Percentiles rank a stretch among this genome's conserved stretches.
Evolutionary conservation across 305 asterid species (phyloP).

Genomic region (Solanum chacoense): DNA sequence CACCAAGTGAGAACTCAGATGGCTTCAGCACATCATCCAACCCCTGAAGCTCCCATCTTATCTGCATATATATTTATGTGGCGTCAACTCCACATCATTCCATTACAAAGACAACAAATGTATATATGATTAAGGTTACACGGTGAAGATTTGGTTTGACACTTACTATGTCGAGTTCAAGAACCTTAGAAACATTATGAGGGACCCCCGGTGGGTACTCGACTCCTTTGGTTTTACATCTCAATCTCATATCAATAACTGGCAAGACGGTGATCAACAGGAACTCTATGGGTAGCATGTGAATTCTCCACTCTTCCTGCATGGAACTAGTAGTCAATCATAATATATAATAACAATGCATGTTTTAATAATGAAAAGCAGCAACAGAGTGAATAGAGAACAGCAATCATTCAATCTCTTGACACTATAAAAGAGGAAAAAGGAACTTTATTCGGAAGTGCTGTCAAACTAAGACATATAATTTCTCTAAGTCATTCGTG

Average conservation of each 20-base stretch:
- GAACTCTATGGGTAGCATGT: constrained; percentile 86
- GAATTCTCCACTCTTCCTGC: constrained; percentile 96
- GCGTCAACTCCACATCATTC: background rate
- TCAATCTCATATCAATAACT: constrained; percentile 72
- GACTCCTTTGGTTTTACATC: constrained; percentile 52
- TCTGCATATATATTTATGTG: constrained; percentile 25
- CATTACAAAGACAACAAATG: background rate
- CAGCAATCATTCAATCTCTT: background rate
- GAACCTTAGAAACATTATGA: constrained; percentile 43
- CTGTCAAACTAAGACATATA: background rate
- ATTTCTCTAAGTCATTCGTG: background rate
- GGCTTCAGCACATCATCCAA: constrained; percentile 75
- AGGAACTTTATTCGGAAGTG: background rate
- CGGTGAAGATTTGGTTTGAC: background rate
- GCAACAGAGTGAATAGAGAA: background rate
- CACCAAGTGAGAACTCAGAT: constrained; percentile 64
- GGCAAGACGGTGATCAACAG: constrained; percentile 59
- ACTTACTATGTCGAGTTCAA: constrained; percentile 87
- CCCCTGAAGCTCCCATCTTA: constrained; percentile 89
- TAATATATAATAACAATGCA: background rate
- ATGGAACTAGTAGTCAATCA: constrained; percentile 8
- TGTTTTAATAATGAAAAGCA: background rate
- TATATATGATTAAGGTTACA: background rate
- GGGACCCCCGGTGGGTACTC: constrained; percentile 80
- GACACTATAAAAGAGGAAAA: background rate